phyloP scores from a whole-genome alignment of 2,329 filamentous ascomycete species.

The Diaporthe sp. region DNA sequence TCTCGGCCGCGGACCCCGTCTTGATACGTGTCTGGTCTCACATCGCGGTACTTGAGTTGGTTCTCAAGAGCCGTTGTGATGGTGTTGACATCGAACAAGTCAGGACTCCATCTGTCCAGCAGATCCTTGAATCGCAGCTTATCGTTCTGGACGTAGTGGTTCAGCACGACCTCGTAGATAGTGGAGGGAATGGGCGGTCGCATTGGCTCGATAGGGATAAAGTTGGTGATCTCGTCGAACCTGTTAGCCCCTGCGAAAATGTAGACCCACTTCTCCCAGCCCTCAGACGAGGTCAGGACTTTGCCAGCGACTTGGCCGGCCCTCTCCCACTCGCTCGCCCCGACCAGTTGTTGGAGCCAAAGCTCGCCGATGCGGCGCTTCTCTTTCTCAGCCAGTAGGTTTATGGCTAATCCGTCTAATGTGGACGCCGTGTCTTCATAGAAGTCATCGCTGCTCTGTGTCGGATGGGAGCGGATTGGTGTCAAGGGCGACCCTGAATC shows the following conservation, averaged over 20 bases:
- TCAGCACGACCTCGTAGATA: conserved; percentile 90
- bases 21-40: conserved; percentile 82
- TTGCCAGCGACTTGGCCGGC: conserved; percentile 87
- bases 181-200: conserved; percentile 83
- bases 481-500: conserved; percentile 55
- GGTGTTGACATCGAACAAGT: conserved; percentile 84
- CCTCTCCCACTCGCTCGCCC: conserved; percentile 78
- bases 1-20: conserved; percentile 80
- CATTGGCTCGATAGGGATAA: conserved; percentile 84
- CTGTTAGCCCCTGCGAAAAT: conserved; percentile 87
- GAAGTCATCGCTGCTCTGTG: conserved; percentile 70
- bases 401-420: conserved; percentile 71
- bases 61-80: conserved; percentile 85
- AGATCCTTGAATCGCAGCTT: conserved; percentile 82
- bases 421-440: conserved; percentile 80
- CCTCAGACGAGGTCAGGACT: conserved; percentile 81
- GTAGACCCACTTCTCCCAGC: conserved; percentile 98
- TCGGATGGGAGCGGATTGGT: conserved; percentile 48
- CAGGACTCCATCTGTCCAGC: conserved; percentile 85
- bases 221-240: conserved; percentile 89
- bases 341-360: conserved; percentile 90
- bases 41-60: conserved; percentile 81
- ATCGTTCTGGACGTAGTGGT: conserved; percentile 87
- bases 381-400: conserved; percentile 83
- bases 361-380: conserved; percentile 92